Conservation (phyloP, 2,329 filamentous ascomycete genomes). For the Didymella pinodella region DNA sequence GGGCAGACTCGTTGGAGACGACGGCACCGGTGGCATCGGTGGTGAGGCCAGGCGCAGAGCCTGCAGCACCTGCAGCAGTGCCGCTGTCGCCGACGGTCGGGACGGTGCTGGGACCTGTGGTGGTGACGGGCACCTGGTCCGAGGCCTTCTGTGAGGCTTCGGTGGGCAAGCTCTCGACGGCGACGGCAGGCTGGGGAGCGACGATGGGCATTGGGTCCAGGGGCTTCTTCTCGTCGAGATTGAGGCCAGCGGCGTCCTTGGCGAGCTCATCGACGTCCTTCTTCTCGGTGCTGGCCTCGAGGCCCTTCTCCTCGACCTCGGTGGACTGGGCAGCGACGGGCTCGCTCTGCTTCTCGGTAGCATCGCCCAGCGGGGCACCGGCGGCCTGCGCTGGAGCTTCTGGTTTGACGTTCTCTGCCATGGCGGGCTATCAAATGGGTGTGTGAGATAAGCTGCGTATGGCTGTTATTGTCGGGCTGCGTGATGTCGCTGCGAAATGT, state of each 20-base stretch:
- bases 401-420: conserved; percentile 20
- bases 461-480: background rate
- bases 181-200: conserved; percentile 17
- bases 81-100: conserved; percentile 9
- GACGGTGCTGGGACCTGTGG: conserved; percentile 16
- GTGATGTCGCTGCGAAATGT: conserved; percentile 4
- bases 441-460: background rate
- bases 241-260: conserved; percentile 28
- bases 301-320: conserved; percentile 25
- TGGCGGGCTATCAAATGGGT: background rate
- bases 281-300: conserved; percentile 24
- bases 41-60: conserved; percentile 20
- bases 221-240: conserved; percentile 25
- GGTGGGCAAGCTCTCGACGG: conserved; percentile 14
- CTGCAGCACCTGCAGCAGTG: conserved; percentile 13
- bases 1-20: conserved; percentile 3
- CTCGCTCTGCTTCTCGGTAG: conserved; percentile 30
- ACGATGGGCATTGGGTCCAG: conserved; percentile 26
- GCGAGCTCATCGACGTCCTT: conserved; percentile 29
- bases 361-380: conserved; percentile 14
- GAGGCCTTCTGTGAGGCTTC: conserved; percentile 17
- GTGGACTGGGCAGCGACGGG: conserved; percentile 15
- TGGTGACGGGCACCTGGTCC: conserved; percentile 25
- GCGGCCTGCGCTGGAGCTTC: conserved; percentile 26
- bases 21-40: conserved; percentile 13